Conservation (phyloP, 768 basidiomycete genomes). For the Pleurotus platypus region DNA sequence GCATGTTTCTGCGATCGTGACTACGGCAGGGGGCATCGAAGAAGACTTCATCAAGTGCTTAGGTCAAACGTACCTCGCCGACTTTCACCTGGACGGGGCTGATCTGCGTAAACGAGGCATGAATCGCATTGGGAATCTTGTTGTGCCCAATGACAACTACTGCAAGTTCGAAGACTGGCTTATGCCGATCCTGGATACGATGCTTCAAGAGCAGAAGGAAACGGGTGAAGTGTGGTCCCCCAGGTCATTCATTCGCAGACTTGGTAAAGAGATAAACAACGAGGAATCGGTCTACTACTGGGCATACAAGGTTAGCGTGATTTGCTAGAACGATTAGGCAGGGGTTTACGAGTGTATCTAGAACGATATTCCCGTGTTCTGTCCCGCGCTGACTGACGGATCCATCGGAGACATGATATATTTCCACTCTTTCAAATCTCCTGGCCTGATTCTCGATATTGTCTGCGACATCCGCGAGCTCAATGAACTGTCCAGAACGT, state of each 20-base stretch:
- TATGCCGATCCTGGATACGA: slow-evolving; percentile 85
- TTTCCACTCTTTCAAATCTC: slow-evolving; percentile 91
- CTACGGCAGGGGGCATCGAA: slow-evolving; percentile 97
- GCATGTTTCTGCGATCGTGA: slow-evolving; percentile 86
- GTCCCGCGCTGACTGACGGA: slow-evolving; percentile 96
- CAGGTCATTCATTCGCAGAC: slow-evolving; percentile 84
- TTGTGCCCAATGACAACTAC: slow-evolving; percentile 98
- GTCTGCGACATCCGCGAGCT: slow-evolving; percentile 89
- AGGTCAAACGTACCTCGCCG: slow-evolving; percentile 92
- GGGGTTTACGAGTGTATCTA: slow-evolving; percentile 32
- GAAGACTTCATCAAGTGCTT: slow-evolving; percentile 99
- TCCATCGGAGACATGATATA: slow-evolving; percentile 99
- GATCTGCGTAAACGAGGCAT: slow-evolving; percentile 84
- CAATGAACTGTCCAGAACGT: slow-evolving; percentile 85
- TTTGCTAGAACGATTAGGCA: slow-evolving; percentile 11
- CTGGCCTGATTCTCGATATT: slow-evolving; percentile 86
- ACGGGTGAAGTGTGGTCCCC: slow-evolving; percentile 80
- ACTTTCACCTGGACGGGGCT: slow-evolving; percentile 90
- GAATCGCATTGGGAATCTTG: slow-evolving; percentile 94
- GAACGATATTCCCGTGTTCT: slow-evolving; percentile 99
- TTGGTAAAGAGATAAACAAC: slow-evolving; percentile 97
- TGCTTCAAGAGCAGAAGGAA: slow-evolving; percentile 85
- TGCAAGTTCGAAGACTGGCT: slow-evolving; percentile 99
- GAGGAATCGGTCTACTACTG: slow-evolving; percentile 99
- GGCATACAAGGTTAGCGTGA: slow-evolving; percentile 83